Conservation (phyloP, 176 grass and related monocot species). For the Carex scoparia region DNA sequence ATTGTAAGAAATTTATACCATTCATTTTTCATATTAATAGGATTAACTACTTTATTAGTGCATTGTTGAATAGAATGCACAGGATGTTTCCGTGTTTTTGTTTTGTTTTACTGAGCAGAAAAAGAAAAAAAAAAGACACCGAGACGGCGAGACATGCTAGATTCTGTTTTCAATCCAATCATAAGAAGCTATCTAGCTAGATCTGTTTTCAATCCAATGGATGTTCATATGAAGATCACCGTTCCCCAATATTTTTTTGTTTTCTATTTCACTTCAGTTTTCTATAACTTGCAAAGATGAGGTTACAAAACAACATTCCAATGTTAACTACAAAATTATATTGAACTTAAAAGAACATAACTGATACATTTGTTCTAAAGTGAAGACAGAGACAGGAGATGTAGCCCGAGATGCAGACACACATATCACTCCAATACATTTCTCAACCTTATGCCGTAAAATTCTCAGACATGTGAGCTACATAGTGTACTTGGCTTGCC, state of each 20-base stretch:
- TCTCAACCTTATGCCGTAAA: background rate
- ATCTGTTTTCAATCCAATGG: background rate
- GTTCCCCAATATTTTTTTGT: background rate
- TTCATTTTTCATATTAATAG: too few relatives aligned
- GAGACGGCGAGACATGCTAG: background rate
- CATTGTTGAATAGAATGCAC: too few relatives aligned
- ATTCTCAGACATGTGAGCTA: background rate
- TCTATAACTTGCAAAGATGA: background rate
- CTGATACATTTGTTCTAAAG: background rate
- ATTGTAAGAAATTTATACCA: too few relatives aligned
- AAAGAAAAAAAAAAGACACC: too few relatives aligned
- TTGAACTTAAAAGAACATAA: background rate
- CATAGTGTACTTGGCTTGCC: background rate
- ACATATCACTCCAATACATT: background rate
- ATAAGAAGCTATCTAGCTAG: background rate
- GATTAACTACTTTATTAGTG: too few relatives aligned
- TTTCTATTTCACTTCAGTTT: background rate
- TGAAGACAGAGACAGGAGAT: background rate
- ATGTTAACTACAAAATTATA: background rate
- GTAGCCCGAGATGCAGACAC: background rate
- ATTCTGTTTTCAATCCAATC: background rate
- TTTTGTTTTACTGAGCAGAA: too few relatives aligned
- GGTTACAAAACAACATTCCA: background rate
- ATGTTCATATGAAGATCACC: background rate
- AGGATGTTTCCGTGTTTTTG: too few relatives aligned